Base-by-base conservation (phyloP, 306 rosid genomes). In the Medicago lupulina region DNA sequence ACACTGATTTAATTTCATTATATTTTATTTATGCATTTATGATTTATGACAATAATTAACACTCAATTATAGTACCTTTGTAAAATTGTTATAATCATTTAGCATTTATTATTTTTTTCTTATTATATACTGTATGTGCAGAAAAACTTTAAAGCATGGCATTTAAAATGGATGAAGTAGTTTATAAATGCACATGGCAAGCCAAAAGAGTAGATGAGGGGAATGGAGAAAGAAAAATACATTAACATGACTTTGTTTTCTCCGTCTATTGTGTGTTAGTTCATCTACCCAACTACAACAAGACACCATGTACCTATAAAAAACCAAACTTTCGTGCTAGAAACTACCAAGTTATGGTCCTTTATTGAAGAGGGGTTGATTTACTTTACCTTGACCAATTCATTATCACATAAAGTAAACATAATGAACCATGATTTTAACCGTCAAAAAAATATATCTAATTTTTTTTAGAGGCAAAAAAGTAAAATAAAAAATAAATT, bases 241-340 rank as follows among this genome's bases (percentile, higher is more conserved):
- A 70, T 5, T 40, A 10, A 60, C 49, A 1, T 34, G 11, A 44
- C 92, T 80, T 88, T 65, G 93, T 80, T 84, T 83, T 88, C 90
- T 88, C 93, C 91, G 93, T 70, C 87, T 54, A 4, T 46, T 71
- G 91, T 85, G 41, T 71, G 91, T 85, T 90, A 71, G 97, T 82
- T 91, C 78, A 88, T 87, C 98, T 84, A 84, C 96, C 92, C 85
- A 79, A 82, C 87, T 55, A 77, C 47, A 81, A 79, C 46, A 82
- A 71, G 51, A 71, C 80, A 40, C 79, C 60, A 58, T 53, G 23
- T 73, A 59, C 60, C 83, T 73, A 61, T 76, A 64, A 12, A 38
- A 44, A 69, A 65, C 79, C 66, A 72, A 85, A 73, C 84, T 82
- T 86, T 74, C 76, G 31, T 77, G 87, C 59, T 67, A 83, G 83